Percentiles rank a stretch among this genome's conserved stretches.
Conservation (phyloP, 371 early-diverging fungal genomes). For the Syncephalastrum sp. region DNA sequence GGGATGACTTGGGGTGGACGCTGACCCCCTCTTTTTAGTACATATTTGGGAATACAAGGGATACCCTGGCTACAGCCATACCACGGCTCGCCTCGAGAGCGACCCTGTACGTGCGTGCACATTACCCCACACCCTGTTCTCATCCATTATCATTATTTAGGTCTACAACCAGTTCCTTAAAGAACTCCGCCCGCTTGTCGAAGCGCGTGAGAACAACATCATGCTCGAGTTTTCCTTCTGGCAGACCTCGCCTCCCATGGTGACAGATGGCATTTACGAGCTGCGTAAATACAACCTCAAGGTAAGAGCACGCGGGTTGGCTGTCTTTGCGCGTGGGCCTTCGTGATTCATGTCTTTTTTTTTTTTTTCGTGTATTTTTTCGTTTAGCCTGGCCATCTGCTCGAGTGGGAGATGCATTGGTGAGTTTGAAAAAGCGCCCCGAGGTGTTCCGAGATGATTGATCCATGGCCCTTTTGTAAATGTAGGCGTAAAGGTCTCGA, state of each 20-base stretch:
- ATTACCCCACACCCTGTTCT: background rate
- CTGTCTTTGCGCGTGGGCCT: too few relatives aligned
- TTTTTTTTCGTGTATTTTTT: background rate
- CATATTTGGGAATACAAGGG: conserved; percentile 95
- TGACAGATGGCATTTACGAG: conserved; percentile 85
- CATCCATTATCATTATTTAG: conserved; percentile 10
- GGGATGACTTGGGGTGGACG: background rate
- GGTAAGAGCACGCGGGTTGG: conserved; percentile 26
- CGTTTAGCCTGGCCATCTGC: conserved; percentile 76
- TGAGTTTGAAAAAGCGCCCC: conserved; percentile 14
- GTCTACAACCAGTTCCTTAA: conserved; percentile 52
- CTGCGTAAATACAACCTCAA: conserved; percentile 83
- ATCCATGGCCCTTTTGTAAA: background rate
- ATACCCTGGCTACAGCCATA: conserved; percentile 75
- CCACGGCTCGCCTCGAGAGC: conserved; percentile 48
- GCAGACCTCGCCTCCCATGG: conserved; percentile 74
- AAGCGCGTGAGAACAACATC: conserved; percentile 77
- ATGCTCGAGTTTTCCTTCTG: conserved; percentile 94
- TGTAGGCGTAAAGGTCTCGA: conserved; percentile 77
- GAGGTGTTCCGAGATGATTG: background rate
- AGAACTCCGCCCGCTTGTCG: conserved; percentile 67
- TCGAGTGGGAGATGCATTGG: conserved; percentile 94
- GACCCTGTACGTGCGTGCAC: conserved; percentile 50
- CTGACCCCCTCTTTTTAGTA: conserved; percentile 34
- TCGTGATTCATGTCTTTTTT: background rate